phyloP scores from a whole-genome alignment of 805 yeast species.

The Teunomyces cretensis region DNA sequence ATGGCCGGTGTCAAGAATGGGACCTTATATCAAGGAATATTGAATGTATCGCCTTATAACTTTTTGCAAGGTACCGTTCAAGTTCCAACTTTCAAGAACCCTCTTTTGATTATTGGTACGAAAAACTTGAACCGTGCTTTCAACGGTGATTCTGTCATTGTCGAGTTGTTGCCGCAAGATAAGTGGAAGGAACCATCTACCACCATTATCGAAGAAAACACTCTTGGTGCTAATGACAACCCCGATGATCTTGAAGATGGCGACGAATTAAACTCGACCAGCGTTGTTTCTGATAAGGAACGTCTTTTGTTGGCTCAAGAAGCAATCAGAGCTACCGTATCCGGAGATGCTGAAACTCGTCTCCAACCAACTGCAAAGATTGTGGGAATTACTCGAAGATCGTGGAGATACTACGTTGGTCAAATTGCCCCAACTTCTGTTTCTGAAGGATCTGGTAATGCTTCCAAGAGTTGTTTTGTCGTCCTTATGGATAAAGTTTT shows the following conservation, averaged over 20 bases:
- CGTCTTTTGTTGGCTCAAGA: slow-evolving; percentile 73
- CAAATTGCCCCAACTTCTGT: slow-evolving; percentile 81
- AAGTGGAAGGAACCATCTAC: slow-evolving; percentile 88
- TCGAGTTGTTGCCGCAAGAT: slow-evolving; percentile 79
- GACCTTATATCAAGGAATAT: slow-evolving; percentile 79
- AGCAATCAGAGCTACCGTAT: slow-evolving; percentile 59
- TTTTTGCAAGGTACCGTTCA: slow-evolving; percentile 83
- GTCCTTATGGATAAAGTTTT: slow-evolving; percentile 84
- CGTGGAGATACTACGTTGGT: slow-evolving; percentile 96
- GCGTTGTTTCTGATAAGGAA: slow-evolving; percentile 64
- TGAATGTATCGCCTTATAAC: slow-evolving; percentile 81
- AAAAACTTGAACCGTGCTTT: slow-evolving; percentile 86
- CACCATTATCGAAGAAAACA: slow-evolving; percentile 74
- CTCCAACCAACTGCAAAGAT: slow-evolving; percentile 92
- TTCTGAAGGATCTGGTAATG: slow-evolving; percentile 52
- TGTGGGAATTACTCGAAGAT: slow-evolving; percentile 83
- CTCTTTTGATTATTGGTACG: slow-evolving; percentile 78
- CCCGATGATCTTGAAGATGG: slow-evolving; percentile 49
- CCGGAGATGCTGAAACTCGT: slow-evolving; percentile 39
- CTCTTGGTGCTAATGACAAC: slow-evolving; percentile 57
- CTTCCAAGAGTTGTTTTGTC: slow-evolving; percentile 78
- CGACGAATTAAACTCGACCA: slow-evolving; percentile 10
- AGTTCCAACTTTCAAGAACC: slow-evolving; percentile 72
- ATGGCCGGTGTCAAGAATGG: slow-evolving; percentile 92
- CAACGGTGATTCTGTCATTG: slow-evolving; percentile 88